Percentiles rank a stretch among this genome's conserved stretches.
phyloP scores from a whole-genome alignment of 2,329 filamentous ascomycete species.

The Penicillium griseofulvum region DNA sequence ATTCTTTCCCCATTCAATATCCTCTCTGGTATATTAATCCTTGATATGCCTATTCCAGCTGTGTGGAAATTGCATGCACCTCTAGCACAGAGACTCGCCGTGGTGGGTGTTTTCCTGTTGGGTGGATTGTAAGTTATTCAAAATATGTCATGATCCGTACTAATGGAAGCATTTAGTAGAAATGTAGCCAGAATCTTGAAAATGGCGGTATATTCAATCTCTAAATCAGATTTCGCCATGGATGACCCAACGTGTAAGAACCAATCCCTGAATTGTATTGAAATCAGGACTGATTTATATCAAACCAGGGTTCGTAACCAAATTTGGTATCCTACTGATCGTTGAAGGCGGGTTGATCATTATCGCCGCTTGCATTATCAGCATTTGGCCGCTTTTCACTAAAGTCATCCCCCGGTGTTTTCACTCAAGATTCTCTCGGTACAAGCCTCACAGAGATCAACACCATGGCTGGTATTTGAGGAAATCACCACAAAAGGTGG shows the following conservation, averaged over 20 bases:
- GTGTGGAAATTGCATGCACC: slow-evolving; percentile 17
- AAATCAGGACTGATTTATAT: not conserved
- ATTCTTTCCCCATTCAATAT: not conserved
- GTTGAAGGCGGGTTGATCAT: slow-evolving; percentile 18
- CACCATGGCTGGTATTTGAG: slow-evolving; percentile 13
- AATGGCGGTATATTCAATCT: slow-evolving; percentile 14
- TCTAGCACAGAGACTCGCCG: slow-evolving; percentile 8
- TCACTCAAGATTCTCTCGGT: not conserved
- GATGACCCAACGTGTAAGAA: slow-evolving; percentile 18
- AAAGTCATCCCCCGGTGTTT: slow-evolving; percentile 5
- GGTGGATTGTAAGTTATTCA: slow-evolving; percentile 17
- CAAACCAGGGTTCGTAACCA: slow-evolving; percentile 10
- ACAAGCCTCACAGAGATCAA: not conserved
- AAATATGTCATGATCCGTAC: not conserved
- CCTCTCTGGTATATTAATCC: slow-evolving; percentile 3
- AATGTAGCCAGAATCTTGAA: slow-evolving; percentile 15
- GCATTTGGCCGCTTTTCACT: slow-evolving; percentile 18
- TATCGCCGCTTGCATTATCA: slow-evolving; percentile 17
- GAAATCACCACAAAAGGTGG: not conserved
- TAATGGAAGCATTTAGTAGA: slow-evolving; percentile 6
- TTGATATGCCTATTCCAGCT: slow-evolving; percentile 13
- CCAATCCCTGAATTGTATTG: too few species aligned
- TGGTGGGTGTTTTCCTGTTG: slow-evolving; percentile 20
- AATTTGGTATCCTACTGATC: slow-evolving; percentile 10
- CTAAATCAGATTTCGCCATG: not conserved